A percentile compares a stretch with the other conserved stretches of the same genome.
Evolutionary conservation across 129 eudicot species (phyloP).

Genomic region (Glebionis coronaria): DNA sequence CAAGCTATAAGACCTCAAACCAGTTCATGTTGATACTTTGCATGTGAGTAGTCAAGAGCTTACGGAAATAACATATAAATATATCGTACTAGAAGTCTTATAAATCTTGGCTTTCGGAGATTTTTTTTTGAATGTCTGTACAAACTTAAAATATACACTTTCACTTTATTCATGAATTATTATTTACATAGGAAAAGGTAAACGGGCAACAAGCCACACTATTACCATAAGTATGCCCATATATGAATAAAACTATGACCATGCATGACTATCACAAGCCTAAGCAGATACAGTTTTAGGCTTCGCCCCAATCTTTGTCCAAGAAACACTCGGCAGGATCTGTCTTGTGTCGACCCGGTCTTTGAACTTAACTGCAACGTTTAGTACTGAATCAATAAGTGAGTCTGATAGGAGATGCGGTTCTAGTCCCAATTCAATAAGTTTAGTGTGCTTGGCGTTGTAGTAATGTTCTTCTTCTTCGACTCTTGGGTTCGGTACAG

Average conservation of each 20-base stretch:
- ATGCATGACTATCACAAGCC: slow-evolving; percentile 14
- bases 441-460: slow-evolving; percentile 96
- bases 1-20: not conserved
- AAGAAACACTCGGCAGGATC: slow-evolving; percentile 98
- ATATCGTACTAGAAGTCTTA: slow-evolving; percentile 13
- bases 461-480: slow-evolving; percentile 98
- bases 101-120: slow-evolving; percentile 7
- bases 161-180: no score
- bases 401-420: no score
- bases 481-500: slow-evolving; percentile 97
- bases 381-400: no score
- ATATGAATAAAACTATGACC: slow-evolving; percentile 20
- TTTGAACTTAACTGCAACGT: slow-evolving; percentile 68
- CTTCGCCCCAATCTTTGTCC: slow-evolving; percentile 87
- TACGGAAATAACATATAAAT: not conserved
- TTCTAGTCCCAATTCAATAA: slow-evolving; percentile 76
- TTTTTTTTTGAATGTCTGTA: no score
- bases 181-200: no score
- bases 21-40: not conserved
- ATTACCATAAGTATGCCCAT: not conserved
- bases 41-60: not conserved
- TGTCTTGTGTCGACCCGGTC: slow-evolving; percentile 85
- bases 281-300: slow-evolving; percentile 88
- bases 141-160: no score
- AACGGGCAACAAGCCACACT: no score